phyloP scores from a whole-genome alignment of 352 stramenopile genomes.

The Phytophthora hibernalis region DNA sequence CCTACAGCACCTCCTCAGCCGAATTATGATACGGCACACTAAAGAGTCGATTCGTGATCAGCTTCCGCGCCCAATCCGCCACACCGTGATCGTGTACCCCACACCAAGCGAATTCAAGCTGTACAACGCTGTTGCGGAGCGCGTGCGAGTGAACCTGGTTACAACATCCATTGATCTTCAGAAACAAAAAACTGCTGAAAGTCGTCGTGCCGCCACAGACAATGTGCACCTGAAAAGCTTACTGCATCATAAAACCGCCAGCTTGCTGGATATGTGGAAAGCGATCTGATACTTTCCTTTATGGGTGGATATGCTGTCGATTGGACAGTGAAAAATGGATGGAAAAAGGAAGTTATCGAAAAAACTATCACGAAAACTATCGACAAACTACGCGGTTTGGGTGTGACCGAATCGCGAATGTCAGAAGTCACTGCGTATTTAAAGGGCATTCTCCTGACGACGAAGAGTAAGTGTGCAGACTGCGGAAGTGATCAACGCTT shows the following conservation, averaged over 20 bases:
- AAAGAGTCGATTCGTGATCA: conserved; percentile 86
- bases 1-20: conserved; percentile 79
- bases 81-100: conserved; percentile 54
- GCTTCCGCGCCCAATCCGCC: conserved; percentile 54
- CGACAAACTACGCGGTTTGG: conserved; percentile 31
- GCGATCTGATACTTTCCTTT: conserved; percentile 52
- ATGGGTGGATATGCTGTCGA: conserved; percentile 50
- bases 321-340: conserved; percentile 29
- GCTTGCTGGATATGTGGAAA: conserved; percentile 47
- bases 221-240: conserved; percentile 61
- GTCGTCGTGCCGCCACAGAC: background rate
- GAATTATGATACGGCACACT: conserved; percentile 95
- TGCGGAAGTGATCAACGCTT: conserved; percentile 79
- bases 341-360: background rate
- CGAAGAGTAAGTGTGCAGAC: conserved; percentile 59
- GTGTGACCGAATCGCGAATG: conserved; percentile 39
- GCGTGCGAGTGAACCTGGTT: conserved; percentile 61
- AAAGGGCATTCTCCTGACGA: conserved; percentile 28
- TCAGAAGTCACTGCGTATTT: conserved; percentile 48
- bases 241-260: conserved; percentile 63
- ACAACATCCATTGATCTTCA: conserved; percentile 66
- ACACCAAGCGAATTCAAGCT: conserved; percentile 60
- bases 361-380: conserved; percentile 46
- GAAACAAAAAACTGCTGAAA: conserved; percentile 19
- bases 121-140: conserved; percentile 68